phyloP scores from a whole-genome alignment of 345 rosid genomes.

The Rhodamnia argentea region DNA sequence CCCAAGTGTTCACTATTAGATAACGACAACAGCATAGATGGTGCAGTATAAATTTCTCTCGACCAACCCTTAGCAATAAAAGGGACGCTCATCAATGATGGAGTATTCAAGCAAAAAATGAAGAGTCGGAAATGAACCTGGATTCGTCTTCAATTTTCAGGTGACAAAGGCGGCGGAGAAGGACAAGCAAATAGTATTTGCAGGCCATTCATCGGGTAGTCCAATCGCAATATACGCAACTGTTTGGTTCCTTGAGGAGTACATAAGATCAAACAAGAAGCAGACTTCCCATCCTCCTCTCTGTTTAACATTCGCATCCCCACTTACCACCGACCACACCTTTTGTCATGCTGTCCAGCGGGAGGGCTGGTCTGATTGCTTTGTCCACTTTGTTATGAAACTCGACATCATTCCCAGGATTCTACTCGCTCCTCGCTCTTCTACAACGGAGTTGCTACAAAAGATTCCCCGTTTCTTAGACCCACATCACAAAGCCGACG shows the following conservation, averaged over 20 bases:
- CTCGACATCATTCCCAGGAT: slow-evolving; percentile 68
- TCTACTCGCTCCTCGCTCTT: slow-evolving; percentile 41
- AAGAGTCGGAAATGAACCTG: background rate
- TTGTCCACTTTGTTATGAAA: slow-evolving; percentile 50
- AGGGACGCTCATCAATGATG: background rate
- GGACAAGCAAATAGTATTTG: slow-evolving; percentile 43
- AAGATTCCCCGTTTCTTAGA: slow-evolving; percentile 22
- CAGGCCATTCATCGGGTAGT: slow-evolving; percentile 83
- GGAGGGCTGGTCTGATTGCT: slow-evolving; percentile 57
- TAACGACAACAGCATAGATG: background rate
- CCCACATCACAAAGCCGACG: background rate
- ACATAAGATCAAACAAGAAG: background rate
- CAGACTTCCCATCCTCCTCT: slow-evolving; percentile 5
- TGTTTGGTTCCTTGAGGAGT: slow-evolving; percentile 48
- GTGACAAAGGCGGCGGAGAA: slow-evolving; percentile 27
- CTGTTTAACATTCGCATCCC: slow-evolving; percentile 85
- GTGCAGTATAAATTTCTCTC: background rate
- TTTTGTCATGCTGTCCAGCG: slow-evolving; percentile 59
- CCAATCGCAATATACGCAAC: slow-evolving; percentile 62
- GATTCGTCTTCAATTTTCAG: slow-evolving; percentile 11
- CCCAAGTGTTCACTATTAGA: background rate
- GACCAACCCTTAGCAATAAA: background rate
- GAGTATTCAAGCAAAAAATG: background rate
- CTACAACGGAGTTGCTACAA: slow-evolving; percentile 16
- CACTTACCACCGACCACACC: slow-evolving; percentile 51